A percentile compares a stretch with the other conserved stretches of the same genome.
These are phyloP conservation scores for Carallia pectinifolia DNA, from an alignment of 345 rosid genomes.

Conservation along the genomic window DNA sequence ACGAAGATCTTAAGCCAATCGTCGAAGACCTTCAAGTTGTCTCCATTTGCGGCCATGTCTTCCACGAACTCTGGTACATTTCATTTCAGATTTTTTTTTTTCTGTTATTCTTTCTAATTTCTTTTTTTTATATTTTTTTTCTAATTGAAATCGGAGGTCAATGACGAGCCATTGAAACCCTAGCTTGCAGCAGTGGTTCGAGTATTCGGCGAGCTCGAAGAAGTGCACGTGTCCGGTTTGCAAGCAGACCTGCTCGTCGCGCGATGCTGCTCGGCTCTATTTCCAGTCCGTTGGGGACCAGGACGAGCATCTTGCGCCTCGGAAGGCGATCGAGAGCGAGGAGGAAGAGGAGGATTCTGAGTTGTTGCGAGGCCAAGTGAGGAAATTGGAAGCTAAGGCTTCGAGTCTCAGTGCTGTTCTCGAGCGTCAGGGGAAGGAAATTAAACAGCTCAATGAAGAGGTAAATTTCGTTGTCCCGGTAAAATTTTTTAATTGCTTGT, in stretches of 20 bases:
- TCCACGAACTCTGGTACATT: slow-evolving; percentile 85
- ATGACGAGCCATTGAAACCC: slow-evolving; percentile 14
- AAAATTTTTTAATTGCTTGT: neutral
- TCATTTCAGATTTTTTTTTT: neutral
- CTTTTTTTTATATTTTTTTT: neutral
- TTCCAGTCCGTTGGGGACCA: slow-evolving; percentile 78
- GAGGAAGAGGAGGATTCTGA: slow-evolving; percentile 62
- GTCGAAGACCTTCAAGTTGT: slow-evolving; percentile 79
- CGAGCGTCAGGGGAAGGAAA: slow-evolving; percentile 53
- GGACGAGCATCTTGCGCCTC: slow-evolving; percentile 31
- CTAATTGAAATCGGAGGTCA: neutral
- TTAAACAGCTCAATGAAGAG: slow-evolving; percentile 49
- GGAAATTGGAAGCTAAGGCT: slow-evolving; percentile 56
- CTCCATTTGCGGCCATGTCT: slow-evolving; percentile 90
- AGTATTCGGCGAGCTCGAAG: slow-evolving; percentile 60
- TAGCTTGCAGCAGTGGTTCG: slow-evolving; percentile 98
- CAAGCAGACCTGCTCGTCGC: slow-evolving; percentile 59
- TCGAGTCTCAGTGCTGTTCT: slow-evolving; percentile 43
- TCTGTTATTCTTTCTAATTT: too few relatives aligned
- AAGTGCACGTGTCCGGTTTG: slow-evolving; percentile 87
- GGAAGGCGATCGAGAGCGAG: slow-evolving; percentile 29
- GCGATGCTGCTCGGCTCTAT: slow-evolving; percentile 61
- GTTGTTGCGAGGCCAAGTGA: slow-evolving; percentile 53
- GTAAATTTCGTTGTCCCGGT: slow-evolving; percentile 39
- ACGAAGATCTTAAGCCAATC: slow-evolving; percentile 89